Conservation (phyloP, 805 yeast genomes). For the Yamadazyma kitorensis region DNA sequence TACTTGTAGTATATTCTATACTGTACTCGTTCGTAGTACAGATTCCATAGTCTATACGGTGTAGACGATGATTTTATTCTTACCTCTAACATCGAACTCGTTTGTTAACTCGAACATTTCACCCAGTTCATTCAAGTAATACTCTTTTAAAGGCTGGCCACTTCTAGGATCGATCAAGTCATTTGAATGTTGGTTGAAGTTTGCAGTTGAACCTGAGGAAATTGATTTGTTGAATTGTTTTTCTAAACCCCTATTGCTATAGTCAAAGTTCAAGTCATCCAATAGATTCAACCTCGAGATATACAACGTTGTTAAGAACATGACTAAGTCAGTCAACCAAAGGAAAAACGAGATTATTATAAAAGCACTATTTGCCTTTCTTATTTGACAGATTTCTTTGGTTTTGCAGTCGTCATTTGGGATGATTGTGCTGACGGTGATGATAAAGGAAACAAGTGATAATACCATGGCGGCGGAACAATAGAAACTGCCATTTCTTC, state of each 20-base stretch:
- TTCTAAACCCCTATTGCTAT: constrained; percentile 20
- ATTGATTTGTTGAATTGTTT: constrained; percentile 13
- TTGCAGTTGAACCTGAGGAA: constrained; percentile 6
- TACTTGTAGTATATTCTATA: too few species aligned
- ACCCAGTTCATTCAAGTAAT: constrained; percentile 26
- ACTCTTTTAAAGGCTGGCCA: constrained; percentile 24
- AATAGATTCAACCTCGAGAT: constrained; percentile 33
- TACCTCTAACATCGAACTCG: constrained; percentile 18
- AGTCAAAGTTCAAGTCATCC: constrained; percentile 32
- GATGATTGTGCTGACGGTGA: constrained; percentile 25
- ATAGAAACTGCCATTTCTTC: constrained; percentile 39
- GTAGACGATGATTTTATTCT: constrained; percentile 28
- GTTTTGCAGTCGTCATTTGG: constrained; percentile 21
- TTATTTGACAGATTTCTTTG: constrained; percentile 21
- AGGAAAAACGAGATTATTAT: constrained; percentile 35
- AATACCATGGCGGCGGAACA: constrained; percentile 32
- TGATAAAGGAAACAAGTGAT: constrained; percentile 33
- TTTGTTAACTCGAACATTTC: constrained; percentile 27
- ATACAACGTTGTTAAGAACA: constrained; percentile 38
- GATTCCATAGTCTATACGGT: too few species aligned
- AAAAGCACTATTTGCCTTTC: constrained; percentile 36
- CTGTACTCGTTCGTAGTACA: too few species aligned
- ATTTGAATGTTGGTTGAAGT: constrained; percentile 3
- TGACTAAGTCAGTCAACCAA: constrained; percentile 37
- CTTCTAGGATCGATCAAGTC: constrained; percentile 13